Conservation (phyloP, 2,329 filamentous ascomycete species). For the Sporothrix schenckii region DNA sequence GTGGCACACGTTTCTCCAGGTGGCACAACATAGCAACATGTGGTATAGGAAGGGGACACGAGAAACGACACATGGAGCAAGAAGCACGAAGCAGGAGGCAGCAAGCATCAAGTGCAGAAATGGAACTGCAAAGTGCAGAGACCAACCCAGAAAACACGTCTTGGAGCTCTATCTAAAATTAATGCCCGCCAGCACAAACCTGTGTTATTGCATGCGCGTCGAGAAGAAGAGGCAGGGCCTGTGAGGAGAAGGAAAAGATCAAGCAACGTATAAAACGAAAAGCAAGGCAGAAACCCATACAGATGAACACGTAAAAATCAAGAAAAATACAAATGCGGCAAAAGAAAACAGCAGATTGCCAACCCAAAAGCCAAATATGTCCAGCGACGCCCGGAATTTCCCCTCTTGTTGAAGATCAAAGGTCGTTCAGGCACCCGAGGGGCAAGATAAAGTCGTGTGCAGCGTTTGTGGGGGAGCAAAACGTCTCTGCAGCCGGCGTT, state of each 20-base stretch:
- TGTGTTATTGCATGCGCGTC: neutral
- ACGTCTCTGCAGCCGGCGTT: neutral
- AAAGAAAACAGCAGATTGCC: conserved; percentile 2
- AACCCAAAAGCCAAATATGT: conserved; percentile 17
- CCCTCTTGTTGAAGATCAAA: conserved; percentile 28
- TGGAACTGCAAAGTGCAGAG: neutral
- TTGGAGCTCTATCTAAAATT: conserved; percentile 20
- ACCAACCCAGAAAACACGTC: neutral
- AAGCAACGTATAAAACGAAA: neutral
- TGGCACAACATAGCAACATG: neutral
- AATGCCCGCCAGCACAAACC: conserved; percentile 15
- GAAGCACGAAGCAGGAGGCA: neutral
- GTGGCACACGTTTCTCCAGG: neutral
- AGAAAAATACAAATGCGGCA: neutral
- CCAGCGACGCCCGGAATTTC: neutral
- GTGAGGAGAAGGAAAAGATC: conserved; percentile 8
- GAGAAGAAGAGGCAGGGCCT: conserved; percentile 6
- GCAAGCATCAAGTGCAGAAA: neutral
- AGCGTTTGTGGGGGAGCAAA: conserved; percentile 4
- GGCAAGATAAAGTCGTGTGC: neutral
- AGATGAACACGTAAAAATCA: neutral
- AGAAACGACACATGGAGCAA: neutral
- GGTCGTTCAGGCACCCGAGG: neutral
- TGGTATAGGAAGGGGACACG: too few relatives aligned
- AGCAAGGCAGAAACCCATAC: neutral